phyloP scores from a whole-genome alignment of 352 stramenopile genomes.

The Pythium vanterpoolii region DNA sequence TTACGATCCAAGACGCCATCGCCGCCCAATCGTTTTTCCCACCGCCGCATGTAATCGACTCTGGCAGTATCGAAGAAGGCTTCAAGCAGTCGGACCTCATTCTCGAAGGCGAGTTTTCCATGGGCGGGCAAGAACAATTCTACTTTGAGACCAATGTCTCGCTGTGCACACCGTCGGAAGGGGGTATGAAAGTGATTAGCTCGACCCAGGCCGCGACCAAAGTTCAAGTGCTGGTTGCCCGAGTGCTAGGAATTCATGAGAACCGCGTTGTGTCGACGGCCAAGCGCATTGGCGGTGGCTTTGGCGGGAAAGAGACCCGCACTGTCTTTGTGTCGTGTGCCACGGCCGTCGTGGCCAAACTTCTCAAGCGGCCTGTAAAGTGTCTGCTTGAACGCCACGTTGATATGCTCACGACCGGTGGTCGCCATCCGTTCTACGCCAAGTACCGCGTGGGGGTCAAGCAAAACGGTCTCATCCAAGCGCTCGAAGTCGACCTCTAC shows the following conservation, averaged over 20 bases:
- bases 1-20: conserved; percentile 96
- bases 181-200: conserved; percentile 90
- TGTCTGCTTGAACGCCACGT: conserved; percentile 92
- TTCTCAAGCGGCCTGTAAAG: conserved; percentile 87
- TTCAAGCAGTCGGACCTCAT: conserved; percentile 66
- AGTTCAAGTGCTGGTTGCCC: conserved; percentile 88
- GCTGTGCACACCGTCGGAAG: conserved; percentile 78
- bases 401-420: conserved; percentile 94
- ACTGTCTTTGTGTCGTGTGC: conserved; percentile 91
- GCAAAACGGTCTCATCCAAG: conserved; percentile 81
- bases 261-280: conserved; percentile 90
- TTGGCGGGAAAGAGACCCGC: conserved; percentile 95
- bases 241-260: conserved; percentile 88
- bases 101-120: conserved; percentile 85
- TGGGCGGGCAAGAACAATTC: conserved; percentile 95
- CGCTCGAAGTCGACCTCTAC: conserved; percentile 91
- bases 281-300: conserved; percentile 96
- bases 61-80: conserved; percentile 78
- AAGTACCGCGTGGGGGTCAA: conserved; percentile 92
- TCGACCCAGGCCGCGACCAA: conserved; percentile 94
- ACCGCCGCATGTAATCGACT: conserved; percentile 75
- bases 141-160: conserved; percentile 93
- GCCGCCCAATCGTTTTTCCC: conserved; percentile 88
- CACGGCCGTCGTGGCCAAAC: conserved; percentile 87
- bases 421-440: conserved; percentile 91